Percentiles rank a stretch among this genome's conserved stretches.
Evolutionary conservation across 1,139 yeast genomes (phyloP).

Genomic region (Yamadazyma membranifaciens): DNA sequence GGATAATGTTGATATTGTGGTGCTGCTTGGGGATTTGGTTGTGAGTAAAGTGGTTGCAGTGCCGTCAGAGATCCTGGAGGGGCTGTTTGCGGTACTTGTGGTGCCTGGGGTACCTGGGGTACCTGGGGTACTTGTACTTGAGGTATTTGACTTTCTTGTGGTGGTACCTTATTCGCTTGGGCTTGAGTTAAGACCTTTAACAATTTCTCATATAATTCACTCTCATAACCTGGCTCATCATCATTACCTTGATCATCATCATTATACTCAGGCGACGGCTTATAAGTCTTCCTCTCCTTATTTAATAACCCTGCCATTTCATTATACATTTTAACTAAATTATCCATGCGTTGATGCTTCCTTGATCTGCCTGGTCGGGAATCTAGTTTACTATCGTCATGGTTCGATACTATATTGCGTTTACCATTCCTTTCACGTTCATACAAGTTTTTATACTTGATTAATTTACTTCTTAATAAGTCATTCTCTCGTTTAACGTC

Average conservation of each 20-base stretch:
- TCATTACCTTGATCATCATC: neutral
- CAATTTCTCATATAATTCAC: conserved; percentile 15
- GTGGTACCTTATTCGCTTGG: neutral
- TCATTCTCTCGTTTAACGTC: conserved; percentile 26
- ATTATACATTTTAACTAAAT: conserved; percentile 15
- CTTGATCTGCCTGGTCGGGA: too few species aligned
- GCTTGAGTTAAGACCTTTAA: conserved; percentile 10
- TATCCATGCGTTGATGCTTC: conserved; percentile 1
- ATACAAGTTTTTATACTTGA: conserved; percentile 33
- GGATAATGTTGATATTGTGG: neutral
- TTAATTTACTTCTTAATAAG: conserved; percentile 31
- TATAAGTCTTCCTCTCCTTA: conserved; percentile 10
- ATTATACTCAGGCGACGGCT: neutral
- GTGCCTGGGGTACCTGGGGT: conserved; percentile 2
- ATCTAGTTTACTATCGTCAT: neutral
- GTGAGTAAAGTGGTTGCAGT: neutral
- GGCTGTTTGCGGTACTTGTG: neutral
- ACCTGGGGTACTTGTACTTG: neutral
- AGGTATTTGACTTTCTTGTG: neutral
- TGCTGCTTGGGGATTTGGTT: neutral
- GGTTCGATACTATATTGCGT: neutral
- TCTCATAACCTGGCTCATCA: conserved; percentile 11
- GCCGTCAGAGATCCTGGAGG: conserved; percentile 1
- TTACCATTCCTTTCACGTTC: conserved; percentile 12
- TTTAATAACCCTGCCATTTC: conserved; percentile 17